Conservation (phyloP, 805 yeast genomes). For the Myxozyma monticola region DNA sequence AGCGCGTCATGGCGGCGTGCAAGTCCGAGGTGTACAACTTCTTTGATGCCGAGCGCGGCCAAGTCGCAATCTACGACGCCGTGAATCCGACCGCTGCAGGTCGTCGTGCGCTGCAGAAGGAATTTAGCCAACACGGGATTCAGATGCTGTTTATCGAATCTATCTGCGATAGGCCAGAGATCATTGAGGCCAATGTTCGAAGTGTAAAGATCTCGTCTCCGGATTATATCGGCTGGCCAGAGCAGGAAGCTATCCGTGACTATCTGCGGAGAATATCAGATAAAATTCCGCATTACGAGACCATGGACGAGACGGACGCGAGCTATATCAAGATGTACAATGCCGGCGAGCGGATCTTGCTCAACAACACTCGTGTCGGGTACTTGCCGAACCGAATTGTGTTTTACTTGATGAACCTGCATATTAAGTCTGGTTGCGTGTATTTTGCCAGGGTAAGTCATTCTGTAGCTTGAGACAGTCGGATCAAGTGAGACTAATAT, state of each 20-base stretch:
- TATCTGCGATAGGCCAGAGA: constrained; percentile 66
- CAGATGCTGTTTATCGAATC: constrained; percentile 88
- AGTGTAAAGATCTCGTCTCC: constrained; percentile 81
- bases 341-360: constrained; percentile 80
- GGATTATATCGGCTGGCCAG: constrained; percentile 67
- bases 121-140: constrained; percentile 58
- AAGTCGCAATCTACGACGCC: constrained; percentile 95
- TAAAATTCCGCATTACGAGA: constrained; percentile 70
- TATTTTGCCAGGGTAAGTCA: constrained; percentile 84
- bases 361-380: constrained; percentile 81
- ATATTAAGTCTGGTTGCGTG: constrained; percentile 85
- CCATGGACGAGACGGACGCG: constrained; percentile 57
- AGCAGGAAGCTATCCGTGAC: constrained; percentile 70
- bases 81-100: constrained; percentile 77
- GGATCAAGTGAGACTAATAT: too few species aligned
- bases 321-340: constrained; percentile 84
- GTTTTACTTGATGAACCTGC: constrained; percentile 85
- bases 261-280: constrained; percentile 69
- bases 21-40: constrained; percentile 67
- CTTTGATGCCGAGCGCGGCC: constrained; percentile 78
- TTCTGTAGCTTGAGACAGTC: constrained; percentile 43
- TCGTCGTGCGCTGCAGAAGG: constrained; percentile 57
- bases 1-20: constrained; percentile 61
- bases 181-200: constrained; percentile 72
- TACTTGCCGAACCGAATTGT: constrained; percentile 88